Conservation (phyloP, 1,284 basidiomycete genomes). For the Marasmius sp. region DNA sequence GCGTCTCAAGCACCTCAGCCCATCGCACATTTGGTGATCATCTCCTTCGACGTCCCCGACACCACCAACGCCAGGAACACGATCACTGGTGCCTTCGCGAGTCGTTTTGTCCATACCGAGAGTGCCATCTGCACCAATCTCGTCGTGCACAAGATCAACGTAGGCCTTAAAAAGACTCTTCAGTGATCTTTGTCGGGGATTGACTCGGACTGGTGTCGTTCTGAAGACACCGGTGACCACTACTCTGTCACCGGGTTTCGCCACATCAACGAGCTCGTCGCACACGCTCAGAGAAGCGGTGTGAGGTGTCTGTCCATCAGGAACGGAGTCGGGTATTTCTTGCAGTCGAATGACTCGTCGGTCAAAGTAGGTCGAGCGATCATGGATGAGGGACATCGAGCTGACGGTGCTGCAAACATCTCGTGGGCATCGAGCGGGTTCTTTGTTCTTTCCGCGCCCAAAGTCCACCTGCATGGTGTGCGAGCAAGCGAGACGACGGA, state of each 20-base stretch:
- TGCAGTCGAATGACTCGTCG: slow-evolving; percentile 94
- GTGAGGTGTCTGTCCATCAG: slow-evolving; percentile 97
- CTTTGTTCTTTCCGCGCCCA: slow-evolving; percentile 93
- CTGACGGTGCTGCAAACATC: slow-evolving; percentile 88
- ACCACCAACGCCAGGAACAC: too few species aligned
- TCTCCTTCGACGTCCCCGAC: too few species aligned
- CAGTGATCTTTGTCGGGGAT: too few species aligned
- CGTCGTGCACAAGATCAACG: too few species aligned
- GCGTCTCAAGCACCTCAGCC: slow-evolving; percentile 71
- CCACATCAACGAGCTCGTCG: too few species aligned
- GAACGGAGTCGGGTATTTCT: slow-evolving; percentile 96
- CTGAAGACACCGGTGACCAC: too few species aligned
- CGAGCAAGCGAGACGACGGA: too few species aligned
- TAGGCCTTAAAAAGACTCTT: too few species aligned
- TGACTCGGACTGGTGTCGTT: too few species aligned
- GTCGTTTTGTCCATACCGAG: slow-evolving; percentile 82
- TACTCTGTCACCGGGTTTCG: too few species aligned
- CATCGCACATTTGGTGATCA: slow-evolving; percentile 74
- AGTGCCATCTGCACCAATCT: too few species aligned
- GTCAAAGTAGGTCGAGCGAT: slow-evolving; percentile 95
- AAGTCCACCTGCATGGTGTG: slow-evolving; percentile 96
- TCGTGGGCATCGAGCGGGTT: slow-evolving; percentile 90
- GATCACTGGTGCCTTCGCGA: too few species aligned
- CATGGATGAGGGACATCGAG: slow-evolving; percentile 95
- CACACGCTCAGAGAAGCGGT: slow-evolving; percentile 96